Evolutionary conservation across 768 basidiomycete genomes (phyloP), one percentile per base, ranked within the genome.

Genomic region (Lactarius deliciosus): DNA sequence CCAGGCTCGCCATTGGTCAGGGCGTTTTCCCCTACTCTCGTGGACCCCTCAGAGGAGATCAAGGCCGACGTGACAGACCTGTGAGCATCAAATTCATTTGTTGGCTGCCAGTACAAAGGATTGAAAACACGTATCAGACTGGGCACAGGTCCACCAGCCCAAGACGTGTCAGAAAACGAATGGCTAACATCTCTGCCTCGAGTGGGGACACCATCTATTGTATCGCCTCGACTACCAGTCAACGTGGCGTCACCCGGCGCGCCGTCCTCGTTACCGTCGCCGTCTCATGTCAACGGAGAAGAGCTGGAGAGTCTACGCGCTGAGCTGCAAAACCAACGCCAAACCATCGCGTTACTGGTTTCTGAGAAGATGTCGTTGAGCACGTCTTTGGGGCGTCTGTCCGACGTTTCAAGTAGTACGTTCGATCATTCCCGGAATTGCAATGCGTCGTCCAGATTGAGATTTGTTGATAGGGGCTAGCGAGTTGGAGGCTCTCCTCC

Each of bases 311-410:
- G 70, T 32, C 70, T 77, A 62, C 74, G 75, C 20, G 73, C 75
- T 15, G 75, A 75, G 45, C 75, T 81, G 55, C 80, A 83, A 70
- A 87, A 82, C 71, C 88, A 89, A 70, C 86, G 85, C 66, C 87
- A 87, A 71, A 90, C 89, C 0, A 91, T 95, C 64, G 81, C 88
- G 56, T 74, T 90, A n/a, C 80, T 95, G 16, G 90, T 93, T 34
- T 65, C 75, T 2, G 81, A 81, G 69, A 81, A 80, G 72, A 71
- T 74, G 15, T 68, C 75, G 3, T 74, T 82, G 15, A 61, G 69
- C n/a, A 69, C 71, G n/a, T 71, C 87, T 50, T 74, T 90, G 50
- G 81, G 88, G 69, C 82, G 82, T 60, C 73, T 89, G 56, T 83
- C 85, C 54, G 82, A 79, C 57, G 75, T 83, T n/a, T 88, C 90